These are phyloP conservation scores for Globisporangium camurandrum DNA, from an alignment of 352 stramenopile species.

Conservation along the genomic window DNA sequence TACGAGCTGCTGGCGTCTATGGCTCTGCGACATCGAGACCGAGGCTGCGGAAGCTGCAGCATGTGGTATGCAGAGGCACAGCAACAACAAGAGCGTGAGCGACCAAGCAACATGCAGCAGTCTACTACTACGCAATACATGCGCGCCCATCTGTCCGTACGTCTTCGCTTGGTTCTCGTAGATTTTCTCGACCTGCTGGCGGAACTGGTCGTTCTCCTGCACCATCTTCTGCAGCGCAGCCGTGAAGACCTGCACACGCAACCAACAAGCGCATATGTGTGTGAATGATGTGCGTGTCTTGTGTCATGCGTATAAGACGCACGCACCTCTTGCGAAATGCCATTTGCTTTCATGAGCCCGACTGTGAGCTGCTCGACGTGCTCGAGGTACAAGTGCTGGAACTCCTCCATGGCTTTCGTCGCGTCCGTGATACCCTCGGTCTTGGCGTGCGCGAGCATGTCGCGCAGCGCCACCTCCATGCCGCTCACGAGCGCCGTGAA, in stretches of 20 bases:
- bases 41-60: slow-evolving; percentile 57
- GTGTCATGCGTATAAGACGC: not conserved
- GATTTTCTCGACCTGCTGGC: slow-evolving; percentile 58
- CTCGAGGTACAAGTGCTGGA: slow-evolving; percentile 66
- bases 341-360: slow-evolving; percentile 55
- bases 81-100: not conserved
- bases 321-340: slow-evolving; percentile 52
- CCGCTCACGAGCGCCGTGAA: slow-evolving; percentile 52
- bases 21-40: slow-evolving; percentile 47
- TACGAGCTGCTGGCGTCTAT: slow-evolving; percentile 16
- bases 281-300: not conserved
- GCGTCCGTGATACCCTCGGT: slow-evolving; percentile 67
- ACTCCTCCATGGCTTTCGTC: slow-evolving; percentile 65
- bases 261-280: not conserved
- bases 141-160: too few relatives aligned
- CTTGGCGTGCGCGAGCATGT: slow-evolving; percentile 65
- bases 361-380: slow-evolving; percentile 65
- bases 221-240: slow-evolving; percentile 64
- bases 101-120: not conserved
- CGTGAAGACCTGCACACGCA: slow-evolving; percentile 34
- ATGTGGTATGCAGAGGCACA: not conserved
- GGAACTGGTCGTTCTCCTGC: slow-evolving; percentile 52
- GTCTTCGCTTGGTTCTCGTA: slow-evolving; percentile 59
- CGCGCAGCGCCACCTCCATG: slow-evolving; percentile 74
- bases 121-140: too few relatives aligned